Percentiles rank a stretch among this genome's conserved stretches.
These are phyloP conservation scores for Tubosaeta sp. DNA, from an alignment of 768 basidiomycete species.

Conservation along the genomic window DNA sequence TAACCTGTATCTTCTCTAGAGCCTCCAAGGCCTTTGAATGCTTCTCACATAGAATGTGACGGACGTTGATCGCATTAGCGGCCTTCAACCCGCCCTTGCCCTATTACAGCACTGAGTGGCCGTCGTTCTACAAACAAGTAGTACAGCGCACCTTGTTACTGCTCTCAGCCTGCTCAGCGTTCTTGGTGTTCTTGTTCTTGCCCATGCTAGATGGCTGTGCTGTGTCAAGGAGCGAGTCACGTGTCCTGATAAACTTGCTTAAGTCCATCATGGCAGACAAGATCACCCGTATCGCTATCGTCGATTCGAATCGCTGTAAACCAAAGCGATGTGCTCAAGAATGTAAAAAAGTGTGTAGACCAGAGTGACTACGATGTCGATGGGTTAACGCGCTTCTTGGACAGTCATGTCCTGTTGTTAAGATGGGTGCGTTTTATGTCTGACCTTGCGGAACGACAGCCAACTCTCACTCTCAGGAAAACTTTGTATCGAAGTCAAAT, in stretches of 20 bases:
- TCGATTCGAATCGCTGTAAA: conserved; percentile 88
- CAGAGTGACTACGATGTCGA: conserved; percentile 1
- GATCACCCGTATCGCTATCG: conserved; percentile 97
- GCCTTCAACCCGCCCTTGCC: conserved; percentile 64
- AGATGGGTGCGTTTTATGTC: conserved; percentile 68
- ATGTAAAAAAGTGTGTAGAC: conserved; percentile 79
- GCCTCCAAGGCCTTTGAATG: conserved; percentile 78
- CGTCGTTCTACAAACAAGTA: background rate
- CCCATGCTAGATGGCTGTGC: conserved; percentile 17
- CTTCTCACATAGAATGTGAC: conserved; percentile 87
- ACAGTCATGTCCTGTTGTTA: conserved; percentile 92
- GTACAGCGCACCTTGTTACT: conserved; percentile 18
- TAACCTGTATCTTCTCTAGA: conserved; percentile 72
- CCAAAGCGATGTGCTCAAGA: conserved; percentile 97
- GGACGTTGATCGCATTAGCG: conserved; percentile 79
- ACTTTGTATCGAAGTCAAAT: conserved; percentile 96
- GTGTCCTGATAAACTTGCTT: conserved; percentile 1
- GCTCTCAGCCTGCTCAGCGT: conserved; percentile 14
- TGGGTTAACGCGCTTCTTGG: conserved; percentile 4
- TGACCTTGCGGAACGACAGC: background rate
- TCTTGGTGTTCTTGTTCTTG: conserved; percentile 23
- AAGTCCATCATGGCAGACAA: conserved; percentile 71
- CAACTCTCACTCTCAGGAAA: conserved; percentile 55
- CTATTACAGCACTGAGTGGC: conserved; percentile 21
- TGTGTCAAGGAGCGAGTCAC: conserved; percentile 5